Conservation (phyloP, 75 land plant species). For the Picea glauca region DNA sequence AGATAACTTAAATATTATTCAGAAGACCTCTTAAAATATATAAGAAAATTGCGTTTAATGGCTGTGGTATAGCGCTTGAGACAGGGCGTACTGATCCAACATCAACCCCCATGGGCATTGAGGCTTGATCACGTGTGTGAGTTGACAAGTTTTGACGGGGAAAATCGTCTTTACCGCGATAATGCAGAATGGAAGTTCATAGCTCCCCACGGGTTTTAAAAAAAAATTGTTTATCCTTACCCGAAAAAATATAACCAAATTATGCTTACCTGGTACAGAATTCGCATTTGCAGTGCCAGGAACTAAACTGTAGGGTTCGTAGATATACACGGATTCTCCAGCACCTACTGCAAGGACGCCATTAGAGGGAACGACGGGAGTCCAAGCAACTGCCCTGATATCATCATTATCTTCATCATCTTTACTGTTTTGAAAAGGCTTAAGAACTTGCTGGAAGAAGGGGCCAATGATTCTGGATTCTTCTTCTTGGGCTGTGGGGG, state of each 20-base stretch:
- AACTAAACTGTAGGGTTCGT: conserved; percentile 14
- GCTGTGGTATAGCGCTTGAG: no score
- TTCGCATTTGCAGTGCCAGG: not conserved
- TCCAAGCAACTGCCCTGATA: conserved; percentile 47
- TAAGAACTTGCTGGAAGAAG: conserved; percentile 71
- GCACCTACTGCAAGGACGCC: conserved; percentile 54
- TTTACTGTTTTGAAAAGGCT: conserved; percentile 9
- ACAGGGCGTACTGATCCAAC: no score
- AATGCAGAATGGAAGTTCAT: no score
- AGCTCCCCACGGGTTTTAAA: no score
- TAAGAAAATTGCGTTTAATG: no score
- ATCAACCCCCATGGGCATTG: no score
- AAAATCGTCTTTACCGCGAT: no score
- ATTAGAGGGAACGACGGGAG: conserved; percentile 27
- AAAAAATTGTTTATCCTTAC: no score
- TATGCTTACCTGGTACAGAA: conserved; percentile 3
- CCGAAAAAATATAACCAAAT: not conserved
- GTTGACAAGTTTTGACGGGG: no score
- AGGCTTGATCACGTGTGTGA: no score
- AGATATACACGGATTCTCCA: conserved; percentile 30
- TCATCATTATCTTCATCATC: not conserved
- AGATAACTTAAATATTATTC: no score
- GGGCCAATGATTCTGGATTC: conserved; percentile 29
- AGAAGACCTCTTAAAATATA: no score
- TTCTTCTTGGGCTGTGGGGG: conserved; percentile 44